Base-by-base conservation (phyloP, 2,329 filamentous ascomycete genomes). In the Colletotrichum sp. region DNA sequence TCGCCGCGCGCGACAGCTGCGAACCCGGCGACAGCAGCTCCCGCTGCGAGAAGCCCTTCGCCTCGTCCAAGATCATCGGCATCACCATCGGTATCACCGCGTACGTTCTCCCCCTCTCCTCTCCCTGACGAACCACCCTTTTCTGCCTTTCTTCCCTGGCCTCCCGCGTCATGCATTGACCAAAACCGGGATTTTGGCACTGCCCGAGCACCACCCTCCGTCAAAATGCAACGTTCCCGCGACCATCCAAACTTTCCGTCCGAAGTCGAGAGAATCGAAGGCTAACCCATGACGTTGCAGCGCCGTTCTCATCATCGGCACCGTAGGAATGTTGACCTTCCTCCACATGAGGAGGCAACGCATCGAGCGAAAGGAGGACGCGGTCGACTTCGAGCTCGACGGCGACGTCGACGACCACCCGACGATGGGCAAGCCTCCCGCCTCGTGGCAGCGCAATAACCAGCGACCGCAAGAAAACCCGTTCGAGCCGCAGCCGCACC, bases 391-490 rank as follows among this genome's bases (percentile, higher is more conserved):
- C 34, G 73, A 75, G 34, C 66, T 75, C 15, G 73, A 75, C 34
- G 73, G 73, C 25, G 73, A 75, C 2, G 73, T 75, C 22, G 70
- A 75, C 25, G 73, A 75, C 34, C 70, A 75, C 25, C 70, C 73
- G 22, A 73, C 73, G 32, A 75, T 73, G 73, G 73, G 73, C 69
- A 75, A 75, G 43, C 73, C 73, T 8, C 69, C 73, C 39, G 61
- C 60, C 32, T 64, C 73, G 15, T 75, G 73, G 73, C 73, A 75
- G 70, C 73, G 68, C 27, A 70, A 75, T 15, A 70, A 25, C n/a
- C 56, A 68, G 64, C 39, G 25, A 25, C 28, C 52, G 13, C 56
- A 71, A 16, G 61, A 67, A 1, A 75, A 71, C 62, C 68, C 72
- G 1, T 75, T 72, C 28, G 72, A 75, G 58, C 61, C 72, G 18